A percentile compares a stretch with the other conserved stretches of the same genome.
Conservation (phyloP, 2,329 filamentous ascomycete genomes). For the Hansfordia pulvinata region DNA sequence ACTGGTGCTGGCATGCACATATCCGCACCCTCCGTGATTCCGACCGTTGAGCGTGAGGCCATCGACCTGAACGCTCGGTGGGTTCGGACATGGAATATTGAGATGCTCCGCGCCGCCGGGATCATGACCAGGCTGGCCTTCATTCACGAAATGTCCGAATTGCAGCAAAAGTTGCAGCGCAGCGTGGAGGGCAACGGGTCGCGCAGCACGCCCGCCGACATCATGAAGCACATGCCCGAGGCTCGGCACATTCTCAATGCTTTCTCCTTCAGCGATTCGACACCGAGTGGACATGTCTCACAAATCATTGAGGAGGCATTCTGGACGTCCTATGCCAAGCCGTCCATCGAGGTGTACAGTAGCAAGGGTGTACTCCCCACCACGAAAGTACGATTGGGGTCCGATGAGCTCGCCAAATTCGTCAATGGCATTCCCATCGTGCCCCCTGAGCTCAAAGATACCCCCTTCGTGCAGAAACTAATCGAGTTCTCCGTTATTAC, state of each 20-base stretch:
- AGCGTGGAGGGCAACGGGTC: conserved; percentile 26
- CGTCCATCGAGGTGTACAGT: conserved; percentile 77
- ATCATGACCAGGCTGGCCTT: conserved; percentile 85
- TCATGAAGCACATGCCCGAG: conserved; percentile 59
- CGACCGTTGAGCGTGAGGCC: conserved; percentile 90
- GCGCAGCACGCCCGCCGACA: conserved; percentile 46
- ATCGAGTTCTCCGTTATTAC: conserved; percentile 78
- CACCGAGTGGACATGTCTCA: conserved; percentile 71
- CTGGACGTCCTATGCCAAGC: conserved; percentile 78
- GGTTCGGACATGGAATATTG: conserved; percentile 89
- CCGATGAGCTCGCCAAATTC: conserved; percentile 55
- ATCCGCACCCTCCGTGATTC: conserved; percentile 90
- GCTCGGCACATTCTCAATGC: conserved; percentile 75
- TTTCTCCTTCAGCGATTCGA: conserved; percentile 81
- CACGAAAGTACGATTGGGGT: conserved; percentile 63
- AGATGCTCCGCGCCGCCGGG: conserved; percentile 81
- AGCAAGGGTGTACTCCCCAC: conserved; percentile 80
- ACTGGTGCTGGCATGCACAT: conserved; percentile 90
- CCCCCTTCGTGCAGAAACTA: conserved; percentile 67
- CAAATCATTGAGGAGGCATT: conserved; percentile 89
- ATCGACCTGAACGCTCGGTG: conserved; percentile 94
- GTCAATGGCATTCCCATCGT: conserved; percentile 81
- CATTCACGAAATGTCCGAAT: conserved; percentile 68
- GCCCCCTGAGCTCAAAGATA: conserved; percentile 59
- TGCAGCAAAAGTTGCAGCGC: conserved; percentile 47